Percentiles rank a stretch among this genome's conserved stretches.
Conservation (phyloP, 1,284 basidiomycete genomes). For the Ganoderma multipileum region DNA sequence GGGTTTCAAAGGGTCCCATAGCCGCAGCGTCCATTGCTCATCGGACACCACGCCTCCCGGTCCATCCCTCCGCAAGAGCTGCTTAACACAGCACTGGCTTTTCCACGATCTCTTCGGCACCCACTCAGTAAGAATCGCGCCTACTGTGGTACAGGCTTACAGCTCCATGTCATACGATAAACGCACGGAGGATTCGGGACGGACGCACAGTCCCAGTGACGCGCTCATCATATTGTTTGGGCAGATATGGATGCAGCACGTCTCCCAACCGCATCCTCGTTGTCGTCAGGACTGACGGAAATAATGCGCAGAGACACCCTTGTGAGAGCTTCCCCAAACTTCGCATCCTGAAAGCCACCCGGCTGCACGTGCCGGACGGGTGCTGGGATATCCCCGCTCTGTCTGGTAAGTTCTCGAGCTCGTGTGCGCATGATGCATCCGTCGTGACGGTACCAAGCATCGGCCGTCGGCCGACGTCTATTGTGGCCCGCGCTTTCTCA, state of each 20-base stretch:
- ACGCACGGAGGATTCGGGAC: conserved; percentile 1
- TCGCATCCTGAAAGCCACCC: conserved; percentile 9
- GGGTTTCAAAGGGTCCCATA: not conserved
- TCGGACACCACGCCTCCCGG: not conserved
- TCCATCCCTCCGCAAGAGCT: not conserved
- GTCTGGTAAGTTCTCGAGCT: not conserved
- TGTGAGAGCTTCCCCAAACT: conserved; percentile 23
- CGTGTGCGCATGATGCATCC: not conserved
- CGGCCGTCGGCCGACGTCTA: not conserved
- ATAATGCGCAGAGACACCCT: conserved; percentile 5
- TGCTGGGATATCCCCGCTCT: conserved; percentile 2
- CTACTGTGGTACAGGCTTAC: not conserved
- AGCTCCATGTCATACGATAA: conserved; percentile 1
- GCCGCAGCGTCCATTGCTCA: not conserved
- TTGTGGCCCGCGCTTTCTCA: conserved; percentile 4
- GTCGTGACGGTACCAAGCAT: not conserved
- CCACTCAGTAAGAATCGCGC: conserved; percentile 2
- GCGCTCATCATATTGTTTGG: not conserved
- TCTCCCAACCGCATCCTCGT: not conserved
- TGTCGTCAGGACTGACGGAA: not conserved
- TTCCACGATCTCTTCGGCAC: conserved; percentile 4
- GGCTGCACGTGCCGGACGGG: not conserved
- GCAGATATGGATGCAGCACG: conserved; percentile 3
- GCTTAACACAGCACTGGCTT: not conserved
- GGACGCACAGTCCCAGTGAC: not conserved